Conservation (phyloP, 2,329 filamentous ascomycete genomes). For the Didymella arachidicola region DNA sequence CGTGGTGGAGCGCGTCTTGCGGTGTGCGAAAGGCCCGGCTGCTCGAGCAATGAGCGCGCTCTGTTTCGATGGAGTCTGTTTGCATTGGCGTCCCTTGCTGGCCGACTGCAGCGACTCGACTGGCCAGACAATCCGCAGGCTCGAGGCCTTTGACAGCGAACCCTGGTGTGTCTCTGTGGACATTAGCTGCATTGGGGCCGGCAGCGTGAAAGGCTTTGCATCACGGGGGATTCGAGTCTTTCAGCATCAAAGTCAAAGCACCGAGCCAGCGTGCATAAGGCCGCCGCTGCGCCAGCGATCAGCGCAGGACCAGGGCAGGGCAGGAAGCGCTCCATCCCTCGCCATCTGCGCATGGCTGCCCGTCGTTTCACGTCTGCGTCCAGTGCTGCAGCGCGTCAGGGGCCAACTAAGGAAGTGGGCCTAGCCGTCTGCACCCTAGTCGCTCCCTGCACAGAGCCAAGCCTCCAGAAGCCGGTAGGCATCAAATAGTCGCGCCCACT, state of each 20-base stretch:
- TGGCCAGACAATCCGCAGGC: neutral
- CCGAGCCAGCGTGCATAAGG: neutral
- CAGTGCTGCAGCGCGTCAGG: conserved; percentile 25
- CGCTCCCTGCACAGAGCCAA: conserved; percentile 22
- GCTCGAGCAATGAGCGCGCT: conserved; percentile 38
- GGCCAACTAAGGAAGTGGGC: conserved; percentile 12
- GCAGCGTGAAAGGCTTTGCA: conserved; percentile 2
- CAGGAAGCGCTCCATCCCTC: conserved; percentile 21
- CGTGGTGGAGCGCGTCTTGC: conserved; percentile 33
- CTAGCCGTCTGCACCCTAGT: conserved; percentile 25
- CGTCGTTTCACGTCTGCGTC: conserved; percentile 36
- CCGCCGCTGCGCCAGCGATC: conserved; percentile 10
- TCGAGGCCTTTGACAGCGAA: conserved; percentile 4
- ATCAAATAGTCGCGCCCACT: conserved; percentile 30
- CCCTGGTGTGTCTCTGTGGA: conserved; percentile 4
- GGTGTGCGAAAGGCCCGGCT: conserved; percentile 31
- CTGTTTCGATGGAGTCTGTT: conserved; percentile 19
- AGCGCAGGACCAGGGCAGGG: conserved; percentile 32
- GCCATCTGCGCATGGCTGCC: conserved; percentile 32
- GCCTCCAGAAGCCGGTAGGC: conserved; percentile 25
- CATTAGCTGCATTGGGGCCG: neutral
- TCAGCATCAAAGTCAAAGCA: neutral
- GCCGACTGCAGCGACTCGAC: conserved; percentile 7
- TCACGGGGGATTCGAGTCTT: conserved; percentile 1
- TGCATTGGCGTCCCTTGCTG: conserved; percentile 24